Evolutionary conservation across 2,329 filamentous ascomycete genomes (phyloP), one percentile per base, ranked within the genome.

Genomic region (Emmonsia crescens): DNA sequence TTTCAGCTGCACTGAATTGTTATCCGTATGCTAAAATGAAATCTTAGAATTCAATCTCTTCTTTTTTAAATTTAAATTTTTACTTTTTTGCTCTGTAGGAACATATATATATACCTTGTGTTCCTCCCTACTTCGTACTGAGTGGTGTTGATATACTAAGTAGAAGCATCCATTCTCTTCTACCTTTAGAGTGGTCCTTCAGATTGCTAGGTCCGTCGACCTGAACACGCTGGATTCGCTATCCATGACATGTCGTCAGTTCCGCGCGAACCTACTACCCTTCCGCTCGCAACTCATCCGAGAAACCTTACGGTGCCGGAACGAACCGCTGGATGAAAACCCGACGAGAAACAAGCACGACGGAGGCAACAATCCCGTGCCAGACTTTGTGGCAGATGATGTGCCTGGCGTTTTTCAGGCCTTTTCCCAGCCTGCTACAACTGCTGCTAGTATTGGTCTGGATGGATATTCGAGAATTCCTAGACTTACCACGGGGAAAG

Each of bases 161-260:
- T 38, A 40, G 40, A 56, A 40, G 5, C 27, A 61, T 16, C 52
- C 62, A 60, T 63, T 57, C 40, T 38, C 40, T 44, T 24, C 31
- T 33, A 46, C 55, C 51, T 65, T 63, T 78, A 96, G 91, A 69
- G 85, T 96, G 71, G 85, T 89, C 68, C 84, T 85, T 66, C 83
- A 87, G 68, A 83, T 96, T 66, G 88, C 89, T 57, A 83, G 85
- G 38, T 83, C 84, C 67, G 85, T 96, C 72, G 93, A 97, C 73
- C 83, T 96, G 58, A 96, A 93, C 74, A 88, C 89, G 16, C 83
- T 96, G 68, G 87, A 96, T 74, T 86, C 87, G 66, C 84, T 97
- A 24, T 89, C 92, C 59, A 84, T 84, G 60, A 91, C 90, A 61
- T 96, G 91, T 73, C 89, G 88, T 59, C 86, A 89, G 70, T 84